Base-by-base conservation (phyloP, 2,329 filamentous ascomycete species). In the Ceratocystis diversiconidia region DNA sequence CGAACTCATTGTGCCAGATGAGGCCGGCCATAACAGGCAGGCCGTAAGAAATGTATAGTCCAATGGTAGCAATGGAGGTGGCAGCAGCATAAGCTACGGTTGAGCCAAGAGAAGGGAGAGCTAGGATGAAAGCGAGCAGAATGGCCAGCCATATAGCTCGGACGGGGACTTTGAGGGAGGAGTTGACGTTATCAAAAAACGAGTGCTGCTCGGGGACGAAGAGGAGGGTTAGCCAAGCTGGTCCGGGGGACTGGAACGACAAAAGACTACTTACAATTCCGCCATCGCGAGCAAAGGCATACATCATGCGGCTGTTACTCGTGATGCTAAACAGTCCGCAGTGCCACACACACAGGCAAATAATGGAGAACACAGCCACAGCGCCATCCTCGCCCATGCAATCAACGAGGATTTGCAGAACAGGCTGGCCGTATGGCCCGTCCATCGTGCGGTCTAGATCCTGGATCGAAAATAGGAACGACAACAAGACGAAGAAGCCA, bases 281-380 rank as follows among this genome's bases (percentile, higher is more conserved):
- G n/a, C 79, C 75, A 69, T 84, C 81, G 17, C 81, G 76, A 0
- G 78, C 75, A 69, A 84, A 83, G 0, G 80, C 80, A 69, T 82
- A 84, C 79, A 83, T 83, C 81, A 83, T 84, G 30, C 81, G 75
- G 48, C 76, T 79, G 70, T 83, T 83, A 62, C 75, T 78, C 0
- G 81, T 84, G 75, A 85, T 75, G 62, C 76, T 79, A 70, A 85
- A 84, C 0, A 84, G 75, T 0, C 82, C 82, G 67, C 81, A 83
- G 70, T 84, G 82, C 82, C 82, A 85, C 2, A 84, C 79, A 65
- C 82, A 84, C 41, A 84, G 73, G 69, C 84, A 82, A 68, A 84
- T 76, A 15, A 84, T 72, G 0, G 74, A 77, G 72, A 84, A 83
- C 5, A 84, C 71, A 1, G 76, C 81, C 7, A 84, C 76, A 0